These are phyloP conservation scores for Rutstroemia sp. DNA, from an alignment of 2,329 filamentous ascomycete genomes.

Conservation along the genomic window DNA sequence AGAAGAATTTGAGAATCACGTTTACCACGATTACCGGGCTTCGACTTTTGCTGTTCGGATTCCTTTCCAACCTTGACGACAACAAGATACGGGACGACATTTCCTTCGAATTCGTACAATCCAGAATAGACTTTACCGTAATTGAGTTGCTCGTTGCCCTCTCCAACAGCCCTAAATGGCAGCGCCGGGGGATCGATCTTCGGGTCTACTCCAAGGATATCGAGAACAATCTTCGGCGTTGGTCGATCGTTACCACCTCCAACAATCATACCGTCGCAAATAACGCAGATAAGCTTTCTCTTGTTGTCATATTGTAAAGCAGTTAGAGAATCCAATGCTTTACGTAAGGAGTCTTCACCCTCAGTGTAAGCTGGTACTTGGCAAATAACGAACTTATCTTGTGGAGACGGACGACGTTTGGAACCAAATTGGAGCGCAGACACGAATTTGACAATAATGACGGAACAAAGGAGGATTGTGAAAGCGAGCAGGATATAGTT, in stretches of 20 bases:
- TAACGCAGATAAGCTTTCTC: constrained; percentile 89
- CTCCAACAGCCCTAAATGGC: constrained; percentile 87
- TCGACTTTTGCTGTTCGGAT: constrained; percentile 82
- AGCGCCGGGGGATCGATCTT: constrained; percentile 93
- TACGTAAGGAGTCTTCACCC: constrained; percentile 88
- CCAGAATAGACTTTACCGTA: constrained; percentile 98
- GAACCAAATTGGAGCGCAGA: constrained; percentile 89
- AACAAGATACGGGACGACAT: constrained; percentile 93
- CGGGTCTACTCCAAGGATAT: constrained; percentile 93
- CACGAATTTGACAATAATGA: constrained; percentile 84
- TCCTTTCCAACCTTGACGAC: constrained; percentile 97
- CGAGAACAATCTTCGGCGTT: constrained; percentile 94
- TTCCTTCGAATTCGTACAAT: constrained; percentile 94
- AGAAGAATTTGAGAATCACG: constrained; percentile 94
- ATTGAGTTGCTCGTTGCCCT: constrained; percentile 87
- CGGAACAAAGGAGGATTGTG: constrained; percentile 71
- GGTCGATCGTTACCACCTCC: constrained; percentile 93
- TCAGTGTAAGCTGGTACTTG: constrained; percentile 97
- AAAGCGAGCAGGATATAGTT: constrained; percentile 86
- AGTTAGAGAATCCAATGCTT: constrained; percentile 89
- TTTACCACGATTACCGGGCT: constrained; percentile 97
- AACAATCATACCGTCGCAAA: constrained; percentile 96
- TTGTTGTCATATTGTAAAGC: constrained; percentile 97
- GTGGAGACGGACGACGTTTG: constrained; percentile 78
- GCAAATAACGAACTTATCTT: constrained; percentile 98